phyloP scores from a whole-genome alignment of 2,329 filamentous ascomycete genomes.

The Colletotrichum sp. region DNA sequence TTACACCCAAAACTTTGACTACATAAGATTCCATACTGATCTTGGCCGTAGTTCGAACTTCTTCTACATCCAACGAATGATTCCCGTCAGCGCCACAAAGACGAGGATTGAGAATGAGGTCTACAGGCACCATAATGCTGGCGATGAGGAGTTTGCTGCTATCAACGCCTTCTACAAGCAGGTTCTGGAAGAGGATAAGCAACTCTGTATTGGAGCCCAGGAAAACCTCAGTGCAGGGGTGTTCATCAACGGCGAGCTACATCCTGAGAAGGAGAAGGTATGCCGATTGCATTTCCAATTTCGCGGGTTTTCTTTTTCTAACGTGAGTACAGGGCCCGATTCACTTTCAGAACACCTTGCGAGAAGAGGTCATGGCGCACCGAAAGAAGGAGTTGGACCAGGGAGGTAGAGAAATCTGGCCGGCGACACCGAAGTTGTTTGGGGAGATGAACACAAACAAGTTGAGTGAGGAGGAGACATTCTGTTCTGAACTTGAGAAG shows the following conservation, averaged over 20 bases:
- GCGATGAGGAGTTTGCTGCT: constrained; percentile 48
- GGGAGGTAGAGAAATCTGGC: constrained; percentile 33
- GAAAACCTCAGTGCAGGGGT: constrained; percentile 54
- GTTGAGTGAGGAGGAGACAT: constrained; percentile 29
- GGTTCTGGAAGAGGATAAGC: constrained; percentile 56
- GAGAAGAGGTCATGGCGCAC: constrained; percentile 30
- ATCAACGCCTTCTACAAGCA: constrained; percentile 55
- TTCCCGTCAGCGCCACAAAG: constrained; percentile 45
- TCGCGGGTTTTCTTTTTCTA: neutral
- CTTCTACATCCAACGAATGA: constrained; percentile 56
- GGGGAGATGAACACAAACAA: constrained; percentile 28
- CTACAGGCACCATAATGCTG: constrained; percentile 50
- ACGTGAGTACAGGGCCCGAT: constrained; percentile 43
- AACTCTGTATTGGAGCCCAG: constrained; percentile 52
- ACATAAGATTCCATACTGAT: neutral
- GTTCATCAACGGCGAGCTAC: constrained; percentile 55
- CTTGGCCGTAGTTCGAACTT: constrained; percentile 39
- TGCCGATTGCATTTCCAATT: neutral
- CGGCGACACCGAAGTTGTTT: constrained; percentile 24
- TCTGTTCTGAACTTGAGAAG: constrained; percentile 28
- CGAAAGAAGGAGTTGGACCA: constrained; percentile 25
- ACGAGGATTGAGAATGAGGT: constrained; percentile 55
- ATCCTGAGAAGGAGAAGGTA: constrained; percentile 55
- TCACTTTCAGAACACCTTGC: constrained; percentile 39
- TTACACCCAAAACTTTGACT: constrained; percentile 16